Percentiles rank a stretch among this genome's conserved stretches.
phyloP scores from a whole-genome alignment of 2,329 filamentous ascomycete species.

The Calonectria honghensis region DNA sequence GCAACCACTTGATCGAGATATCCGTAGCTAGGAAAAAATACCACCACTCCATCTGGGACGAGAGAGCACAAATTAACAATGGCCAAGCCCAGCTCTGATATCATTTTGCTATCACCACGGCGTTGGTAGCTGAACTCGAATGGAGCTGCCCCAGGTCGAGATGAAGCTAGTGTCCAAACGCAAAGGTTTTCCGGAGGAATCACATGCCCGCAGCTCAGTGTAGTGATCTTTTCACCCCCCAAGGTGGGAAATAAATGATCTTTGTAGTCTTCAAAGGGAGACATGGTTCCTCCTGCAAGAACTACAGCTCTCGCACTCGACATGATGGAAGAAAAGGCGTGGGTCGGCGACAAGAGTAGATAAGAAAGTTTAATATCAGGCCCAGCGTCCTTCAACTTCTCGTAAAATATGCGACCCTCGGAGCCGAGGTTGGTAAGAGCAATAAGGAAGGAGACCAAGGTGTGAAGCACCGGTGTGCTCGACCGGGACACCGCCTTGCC shows the following conservation, averaged over 20 bases:
- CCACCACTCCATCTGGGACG: conserved; percentile 91
- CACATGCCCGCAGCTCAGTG: conserved; percentile 94
- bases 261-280: conserved; percentile 93
- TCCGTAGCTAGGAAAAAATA: conserved; percentile 96
- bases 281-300: conserved; percentile 97
- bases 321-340: conserved; percentile 92
- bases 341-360: conserved; percentile 91
- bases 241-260: conserved; percentile 90
- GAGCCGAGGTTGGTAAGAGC: conserved; percentile 90
- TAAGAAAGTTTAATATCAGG: conserved; percentile 82
- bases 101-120: conserved; percentile 80
- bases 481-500: conserved; percentile 50
- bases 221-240: conserved; percentile 77
- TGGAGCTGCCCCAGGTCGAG: conserved; percentile 64
- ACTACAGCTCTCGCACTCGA: conserved; percentile 90
- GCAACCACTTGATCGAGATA: conserved; percentile 86
- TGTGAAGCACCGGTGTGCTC: conserved; percentile 72
- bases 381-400: conserved; percentile 63
- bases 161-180: conserved; percentile 80
- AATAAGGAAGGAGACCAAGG: conserved; percentile 78
- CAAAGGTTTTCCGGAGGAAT: conserved; percentile 89
- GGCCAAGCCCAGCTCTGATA: conserved; percentile 83
- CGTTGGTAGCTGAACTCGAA: conserved; percentile 94
- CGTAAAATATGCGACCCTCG: conserved; percentile 80
- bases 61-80: conserved; percentile 82